These are phyloP conservation scores for Arabis hirsuta DNA, from an alignment of 345 rosid genomes.

Conservation along the genomic window DNA sequence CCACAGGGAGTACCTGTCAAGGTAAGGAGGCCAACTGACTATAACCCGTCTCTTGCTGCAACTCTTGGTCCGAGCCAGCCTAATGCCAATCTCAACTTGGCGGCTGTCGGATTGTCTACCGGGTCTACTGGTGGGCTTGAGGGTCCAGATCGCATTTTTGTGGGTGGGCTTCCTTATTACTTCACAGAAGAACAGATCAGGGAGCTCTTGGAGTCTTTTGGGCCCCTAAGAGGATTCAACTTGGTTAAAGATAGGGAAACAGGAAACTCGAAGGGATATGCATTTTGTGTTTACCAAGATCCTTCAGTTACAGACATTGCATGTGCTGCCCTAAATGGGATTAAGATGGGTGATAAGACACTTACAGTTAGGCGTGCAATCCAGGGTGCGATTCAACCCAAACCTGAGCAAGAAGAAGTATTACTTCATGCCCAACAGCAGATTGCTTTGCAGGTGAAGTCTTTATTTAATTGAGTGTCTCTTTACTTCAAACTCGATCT, in stretches of 20 bases:
- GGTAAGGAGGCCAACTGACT: conserved; percentile 98
- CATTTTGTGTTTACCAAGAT: conserved; percentile 93
- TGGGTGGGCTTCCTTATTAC: conserved; percentile 95
- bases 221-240: conserved; percentile 90
- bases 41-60: conserved; percentile 94
- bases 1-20: conserved; percentile 96
- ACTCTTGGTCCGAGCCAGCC: conserved; percentile 99
- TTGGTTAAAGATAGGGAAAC: conserved; percentile 98
- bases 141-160: conserved; percentile 99
- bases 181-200: conserved; percentile 94
- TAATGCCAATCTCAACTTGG: conserved; percentile 86
- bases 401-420: conserved; percentile 91
- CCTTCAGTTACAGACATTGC: conserved; percentile 97
- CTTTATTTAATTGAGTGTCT: conserved; percentile 16
- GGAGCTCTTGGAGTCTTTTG: conserved; percentile 96
- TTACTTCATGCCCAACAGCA: conserved; percentile 95
- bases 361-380: conserved; percentile 95
- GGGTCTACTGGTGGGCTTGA: conserved; percentile 98
- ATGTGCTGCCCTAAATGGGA: conserved; percentile 92
- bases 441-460: conserved; percentile 88
- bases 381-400: conserved; percentile 87
- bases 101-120: conserved; percentile 87
- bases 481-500: neutral
- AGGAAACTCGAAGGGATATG: conserved; percentile 97
- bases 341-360: conserved; percentile 99